phyloP scores from a whole-genome alignment of 106 monocot genomes.

The Dactylorhiza incarnata region DNA sequence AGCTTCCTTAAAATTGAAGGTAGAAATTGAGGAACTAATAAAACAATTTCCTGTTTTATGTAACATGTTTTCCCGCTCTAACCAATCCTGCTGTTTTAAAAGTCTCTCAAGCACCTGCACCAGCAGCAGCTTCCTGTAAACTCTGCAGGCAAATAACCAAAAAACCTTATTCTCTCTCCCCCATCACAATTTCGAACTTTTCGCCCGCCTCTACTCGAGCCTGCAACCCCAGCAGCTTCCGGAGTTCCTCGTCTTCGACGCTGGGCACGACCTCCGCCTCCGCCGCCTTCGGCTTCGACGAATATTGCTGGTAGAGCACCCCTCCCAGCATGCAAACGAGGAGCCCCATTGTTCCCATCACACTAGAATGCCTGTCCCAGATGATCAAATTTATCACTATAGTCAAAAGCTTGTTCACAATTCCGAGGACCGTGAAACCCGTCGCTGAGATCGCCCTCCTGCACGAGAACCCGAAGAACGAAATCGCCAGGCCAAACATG shows the following conservation, averaged over 20 bases:
- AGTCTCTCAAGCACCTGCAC: too few species aligned
- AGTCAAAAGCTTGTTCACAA: constrained; percentile 22
- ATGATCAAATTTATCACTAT: constrained; percentile 21
- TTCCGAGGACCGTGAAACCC: constrained; percentile 57
- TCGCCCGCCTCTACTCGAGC: not conserved
- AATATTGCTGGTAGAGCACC: constrained; percentile 19
- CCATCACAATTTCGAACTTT: not conserved
- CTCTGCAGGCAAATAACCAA: not conserved
- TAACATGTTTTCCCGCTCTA: too few species aligned
- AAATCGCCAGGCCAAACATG: constrained; percentile 52
- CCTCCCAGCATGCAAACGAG: constrained; percentile 23
- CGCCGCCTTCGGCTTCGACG: constrained; percentile 2
- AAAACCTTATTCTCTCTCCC: not conserved
- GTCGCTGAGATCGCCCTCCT: constrained; percentile 52
- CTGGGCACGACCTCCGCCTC: not conserved
- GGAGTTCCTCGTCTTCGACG: constrained; percentile 9
- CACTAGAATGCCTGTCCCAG: constrained; percentile 21
- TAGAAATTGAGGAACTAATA: too few species aligned
- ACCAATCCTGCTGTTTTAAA: too few species aligned
- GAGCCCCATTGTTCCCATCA: constrained; percentile 16
- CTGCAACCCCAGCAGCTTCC: constrained; percentile 17
- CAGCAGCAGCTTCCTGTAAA: too few species aligned
- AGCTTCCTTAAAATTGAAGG: too few species aligned
- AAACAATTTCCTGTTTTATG: too few species aligned
- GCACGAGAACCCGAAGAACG: constrained; percentile 63